Conservation (phyloP, 805 yeast genomes). For the Starmerella kuoi region DNA sequence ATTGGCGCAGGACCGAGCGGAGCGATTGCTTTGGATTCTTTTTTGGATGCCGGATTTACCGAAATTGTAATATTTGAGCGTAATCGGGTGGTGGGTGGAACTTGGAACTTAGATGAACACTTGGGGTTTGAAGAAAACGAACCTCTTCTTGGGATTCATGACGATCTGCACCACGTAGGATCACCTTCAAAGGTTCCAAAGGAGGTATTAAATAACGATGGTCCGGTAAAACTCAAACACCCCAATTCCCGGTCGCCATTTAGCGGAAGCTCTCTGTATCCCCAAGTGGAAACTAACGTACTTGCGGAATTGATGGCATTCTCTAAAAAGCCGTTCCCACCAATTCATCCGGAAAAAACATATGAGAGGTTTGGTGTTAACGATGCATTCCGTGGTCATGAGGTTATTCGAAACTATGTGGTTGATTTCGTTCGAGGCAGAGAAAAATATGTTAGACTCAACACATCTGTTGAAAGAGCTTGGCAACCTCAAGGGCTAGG, state of each 20-base stretch:
- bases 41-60: slow-evolving; percentile 11
- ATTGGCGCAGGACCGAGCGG: slow-evolving; percentile 21
- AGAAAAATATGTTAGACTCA: slow-evolving; percentile 5
- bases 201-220: not conserved
- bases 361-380: slow-evolving; percentile 13
- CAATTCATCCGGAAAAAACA: slow-evolving; percentile 6
- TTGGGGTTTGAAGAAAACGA: slow-evolving; percentile 4
- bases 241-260: not conserved
- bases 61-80: slow-evolving; percentile 16
- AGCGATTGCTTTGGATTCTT: slow-evolving; percentile 14
- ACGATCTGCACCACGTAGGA: not conserved
- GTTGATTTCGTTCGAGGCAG: slow-evolving; percentile 6
- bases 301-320: slow-evolving; percentile 18
- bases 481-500: slow-evolving; percentile 10
- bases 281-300: slow-evolving; percentile 17
- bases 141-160: slow-evolving; percentile 5
- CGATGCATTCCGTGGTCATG: slow-evolving; percentile 16
- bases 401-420: slow-evolving; percentile 13
- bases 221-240: not conserved
- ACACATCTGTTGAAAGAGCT: slow-evolving; percentile 13
- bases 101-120: slow-evolving; percentile 18
- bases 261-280: slow-evolving; percentile 11
- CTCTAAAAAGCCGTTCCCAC: slow-evolving; percentile 9
- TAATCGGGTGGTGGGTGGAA: slow-evolving; percentile 14
- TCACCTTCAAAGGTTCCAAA: not conserved